Evolutionary conservation across 495 filamentous ascomycete species (phyloP).

Genomic region (Hyphodiscus hymeniophilus): DNA sequence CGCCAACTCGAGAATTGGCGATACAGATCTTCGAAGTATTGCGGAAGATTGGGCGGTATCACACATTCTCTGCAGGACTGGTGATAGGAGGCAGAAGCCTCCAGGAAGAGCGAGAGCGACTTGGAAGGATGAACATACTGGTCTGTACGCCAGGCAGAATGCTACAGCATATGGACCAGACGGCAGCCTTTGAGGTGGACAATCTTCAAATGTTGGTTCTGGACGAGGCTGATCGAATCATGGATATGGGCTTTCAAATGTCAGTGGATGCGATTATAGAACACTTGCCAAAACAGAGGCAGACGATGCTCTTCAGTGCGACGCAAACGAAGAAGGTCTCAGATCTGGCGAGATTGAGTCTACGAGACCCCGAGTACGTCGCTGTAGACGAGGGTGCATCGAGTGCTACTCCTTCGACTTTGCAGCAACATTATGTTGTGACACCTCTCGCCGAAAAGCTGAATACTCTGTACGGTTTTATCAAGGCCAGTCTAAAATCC

Average conservation of each 20-base stretch:
- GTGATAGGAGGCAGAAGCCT: conserved; percentile 93
- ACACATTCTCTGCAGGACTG: conserved; percentile 86
- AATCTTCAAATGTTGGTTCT: conserved; percentile 90
- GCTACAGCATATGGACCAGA: conserved; percentile 94
- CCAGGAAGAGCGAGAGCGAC: conserved; percentile 76
- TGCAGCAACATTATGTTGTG: conserved; percentile 87
- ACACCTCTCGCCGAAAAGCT: conserved; percentile 81
- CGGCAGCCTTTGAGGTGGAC: conserved; percentile 78
- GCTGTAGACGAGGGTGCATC: conserved; percentile 79
- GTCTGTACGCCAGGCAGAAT: conserved; percentile 94
- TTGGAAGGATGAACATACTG: conserved; percentile 94
- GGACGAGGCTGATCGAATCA: conserved; percentile 92
- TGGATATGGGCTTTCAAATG: conserved; percentile 95
- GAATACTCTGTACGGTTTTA: conserved; percentile 85
- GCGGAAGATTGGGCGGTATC: conserved; percentile 80
- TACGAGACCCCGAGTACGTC: conserved; percentile 90
- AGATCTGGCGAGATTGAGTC: conserved; percentile 79
- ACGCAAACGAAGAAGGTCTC: conserved; percentile 93
- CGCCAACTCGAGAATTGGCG: conserved; percentile 88
- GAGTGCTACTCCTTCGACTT: conserved; percentile 70
- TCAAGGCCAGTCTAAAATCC: conserved; percentile 75
- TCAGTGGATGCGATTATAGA: conserved; percentile 90
- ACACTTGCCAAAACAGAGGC: conserved; percentile 77
- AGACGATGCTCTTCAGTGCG: conserved; percentile 92
- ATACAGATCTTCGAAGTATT: conserved; percentile 97